Base-by-base conservation (phyloP, 805 yeast species). In the Soucietia sequanensis region DNA sequence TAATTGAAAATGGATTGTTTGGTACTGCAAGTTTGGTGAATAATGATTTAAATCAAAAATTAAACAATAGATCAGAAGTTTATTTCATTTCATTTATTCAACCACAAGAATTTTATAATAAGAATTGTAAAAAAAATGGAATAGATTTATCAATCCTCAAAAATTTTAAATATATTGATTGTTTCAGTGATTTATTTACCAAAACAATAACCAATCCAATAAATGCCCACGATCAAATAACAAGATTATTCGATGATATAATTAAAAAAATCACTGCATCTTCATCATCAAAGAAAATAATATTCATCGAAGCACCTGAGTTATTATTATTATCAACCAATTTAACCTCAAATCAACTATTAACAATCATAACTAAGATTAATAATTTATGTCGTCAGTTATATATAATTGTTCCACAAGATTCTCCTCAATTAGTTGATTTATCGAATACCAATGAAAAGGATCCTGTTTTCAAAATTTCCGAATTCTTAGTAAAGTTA, bases 221-320 rank as follows among this genome's bases (percentile, higher is more conserved):
- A 2, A 38, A 50, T 22, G 43, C 60, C 7, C 26, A 37, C 3
- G 15, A 21, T 3, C 48, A 40, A 13, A 30, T 57, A 2, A 30
- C 30, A 0, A 35, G 25, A 11, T 21, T 59, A 15, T 60, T 66
- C 27, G 38, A 34, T 6, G 30, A 37, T 1, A 44, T 63, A 1
- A 23, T 36, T 2, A 18, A 35, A 11, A 33, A 35, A n/a, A 19
- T 58, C 0, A 24, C 31, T 6, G 35, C 27, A 5, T 31, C 23
- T 11, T 29, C 31, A 6, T 33, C 30, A 6, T 16, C 35, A 13
- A 41, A 50, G 20, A 51, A 46, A 23, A 47, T 62, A 5, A 44
- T 76, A 1, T 52, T 76, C 19, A 39, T 78, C 7, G 81, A 77
- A 36, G 59, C 63, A 11, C 68, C 74, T 0, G 81, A 77, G 31